Conservation (phyloP, 768 basidiomycete species). For the Podaxis carcinomalis region DNA sequence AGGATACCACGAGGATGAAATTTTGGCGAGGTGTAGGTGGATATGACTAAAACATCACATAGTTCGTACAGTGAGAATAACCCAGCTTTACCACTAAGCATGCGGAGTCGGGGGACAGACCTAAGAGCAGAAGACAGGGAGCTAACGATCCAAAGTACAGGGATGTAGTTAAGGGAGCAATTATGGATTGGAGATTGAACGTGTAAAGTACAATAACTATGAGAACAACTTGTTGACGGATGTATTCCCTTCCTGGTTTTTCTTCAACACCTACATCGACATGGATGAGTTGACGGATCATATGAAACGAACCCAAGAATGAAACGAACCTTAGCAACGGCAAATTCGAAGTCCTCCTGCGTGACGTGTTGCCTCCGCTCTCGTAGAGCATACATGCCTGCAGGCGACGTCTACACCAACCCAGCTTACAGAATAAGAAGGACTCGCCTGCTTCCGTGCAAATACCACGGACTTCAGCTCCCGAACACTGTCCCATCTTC, state of each 20-base stretch:
- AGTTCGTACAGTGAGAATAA: no score
- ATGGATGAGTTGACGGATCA: background rate
- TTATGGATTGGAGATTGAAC: no score
- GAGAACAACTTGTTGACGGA: slow-evolving; percentile 94
- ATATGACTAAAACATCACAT: no score
- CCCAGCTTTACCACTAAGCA: no score
- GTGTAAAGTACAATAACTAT: slow-evolving; percentile 30
- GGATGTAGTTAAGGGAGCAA: no score
- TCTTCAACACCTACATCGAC: slow-evolving; percentile 73
- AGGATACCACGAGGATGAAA: no score
- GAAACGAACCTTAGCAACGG: slow-evolving; percentile 80
- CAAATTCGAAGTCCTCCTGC: slow-evolving; percentile 98
- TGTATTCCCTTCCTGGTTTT: slow-evolving; percentile 93
- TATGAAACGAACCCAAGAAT: background rate
- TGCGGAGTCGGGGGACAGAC: no score
- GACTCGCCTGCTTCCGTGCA: slow-evolving; percentile 90
- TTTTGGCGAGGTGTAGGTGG: no score
- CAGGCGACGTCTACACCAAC: slow-evolving; percentile 1
- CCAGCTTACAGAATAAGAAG: background rate
- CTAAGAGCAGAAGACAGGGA: no score
- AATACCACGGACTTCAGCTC: slow-evolving; percentile 95
- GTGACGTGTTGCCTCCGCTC: slow-evolving; percentile 97
- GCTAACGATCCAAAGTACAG: no score
- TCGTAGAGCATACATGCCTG: slow-evolving; percentile 94
- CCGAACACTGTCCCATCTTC: slow-evolving; percentile 99